Base-by-base conservation (phyloP, 495 filamentous ascomycete species). In the Glarea lozoyensis region DNA sequence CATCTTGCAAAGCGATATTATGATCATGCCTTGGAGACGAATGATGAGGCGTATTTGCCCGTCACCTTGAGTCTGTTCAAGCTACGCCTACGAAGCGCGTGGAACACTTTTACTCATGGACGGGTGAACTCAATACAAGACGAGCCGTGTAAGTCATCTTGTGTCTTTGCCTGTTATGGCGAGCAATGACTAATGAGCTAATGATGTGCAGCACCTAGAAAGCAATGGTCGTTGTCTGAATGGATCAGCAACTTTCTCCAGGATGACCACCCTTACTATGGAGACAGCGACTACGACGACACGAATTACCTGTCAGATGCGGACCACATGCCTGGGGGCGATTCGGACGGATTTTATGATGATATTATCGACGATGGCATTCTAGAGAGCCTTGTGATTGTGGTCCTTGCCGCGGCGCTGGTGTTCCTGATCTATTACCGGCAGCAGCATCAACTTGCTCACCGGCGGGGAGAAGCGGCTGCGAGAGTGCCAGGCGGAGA, bases 1-100 rank as follows among this genome's bases (percentile, higher is more conserved):
- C 92, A 97, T 57, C 80, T 99, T 27, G 92, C 93, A 2, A 99
- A 99, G 63, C 69, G 92, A 18, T 93, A 85, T 62, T 99, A 99
- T 56, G 92, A 99, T 56, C 72, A 87, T 40, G 89, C 92, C 1
- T 65, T 94, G 13, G 86, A 86, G 57, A 92, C 87, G 3, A 99
- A 94, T 53, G 70, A 76, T 24, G 93, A 97, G 61, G 86, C 93
- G 0, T 96, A 97, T 57, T 68, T 96, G n/a, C 93, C 92, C 0
- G 93, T 97, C 2, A 82, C 86, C 20, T 65, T 99, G 16, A 86
- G 86, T 47, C 63, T 99, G 34, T 66, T 93, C 40, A 97, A 97
- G 62, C 65, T 99, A 41, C 70, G 90, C 11, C 65, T 78, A 21
- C 77, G 88, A 43, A 89, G 86, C 56, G 86, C 81, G 45, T 99